phyloP scores from a whole-genome alignment of 192 early-diverging fungal genomes.

The Cladochytrium replicatum region DNA sequence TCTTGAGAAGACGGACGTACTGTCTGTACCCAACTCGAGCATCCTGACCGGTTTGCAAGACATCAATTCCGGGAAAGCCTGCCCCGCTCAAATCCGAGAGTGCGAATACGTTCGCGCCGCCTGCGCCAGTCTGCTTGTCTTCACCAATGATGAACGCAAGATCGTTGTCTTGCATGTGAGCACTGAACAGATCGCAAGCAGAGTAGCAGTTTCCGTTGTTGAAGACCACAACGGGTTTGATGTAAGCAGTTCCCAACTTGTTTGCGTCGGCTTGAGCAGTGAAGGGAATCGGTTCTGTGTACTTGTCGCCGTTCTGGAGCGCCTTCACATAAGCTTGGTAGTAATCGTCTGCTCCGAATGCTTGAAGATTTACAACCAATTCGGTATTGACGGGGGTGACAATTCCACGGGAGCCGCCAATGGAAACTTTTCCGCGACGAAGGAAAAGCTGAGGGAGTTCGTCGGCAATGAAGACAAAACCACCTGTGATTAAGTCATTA shows the following conservation, averaged over 20 bases:
- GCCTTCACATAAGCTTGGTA: no score
- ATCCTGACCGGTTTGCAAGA: not conserved
- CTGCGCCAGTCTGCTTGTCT: slow-evolving; percentile 19
- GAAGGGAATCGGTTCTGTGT: slow-evolving; percentile 8
- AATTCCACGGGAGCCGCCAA: not conserved
- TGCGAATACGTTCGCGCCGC: slow-evolving; percentile 17
- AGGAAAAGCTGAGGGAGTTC: slow-evolving; percentile 11
- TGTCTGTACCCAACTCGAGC: slow-evolving; percentile 3
- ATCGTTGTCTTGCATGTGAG: slow-evolving; percentile 20
- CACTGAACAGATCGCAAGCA: slow-evolving; percentile 13
- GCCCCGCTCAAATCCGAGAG: no score
- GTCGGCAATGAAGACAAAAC: slow-evolving; percentile 9
- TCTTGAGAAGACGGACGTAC: slow-evolving; percentile 2
- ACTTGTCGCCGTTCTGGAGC: slow-evolving; percentile 6
- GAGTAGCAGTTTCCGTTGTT: slow-evolving; percentile 16
- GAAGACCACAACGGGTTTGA: slow-evolving; percentile 20
- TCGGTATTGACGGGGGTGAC: slow-evolving; percentile 5
- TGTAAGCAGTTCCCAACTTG: slow-evolving; percentile 9
- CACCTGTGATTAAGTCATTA: no score
- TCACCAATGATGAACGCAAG: slow-evolving; percentile 17
- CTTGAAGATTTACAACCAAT: no score
- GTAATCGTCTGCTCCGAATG: no score
- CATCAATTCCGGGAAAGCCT: no score
- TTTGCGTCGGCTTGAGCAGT: not conserved
- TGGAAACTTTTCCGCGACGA: not conserved